phyloP scores from a whole-genome alignment of 441 rosid genomes.

The Brassica hybrid region DNA sequence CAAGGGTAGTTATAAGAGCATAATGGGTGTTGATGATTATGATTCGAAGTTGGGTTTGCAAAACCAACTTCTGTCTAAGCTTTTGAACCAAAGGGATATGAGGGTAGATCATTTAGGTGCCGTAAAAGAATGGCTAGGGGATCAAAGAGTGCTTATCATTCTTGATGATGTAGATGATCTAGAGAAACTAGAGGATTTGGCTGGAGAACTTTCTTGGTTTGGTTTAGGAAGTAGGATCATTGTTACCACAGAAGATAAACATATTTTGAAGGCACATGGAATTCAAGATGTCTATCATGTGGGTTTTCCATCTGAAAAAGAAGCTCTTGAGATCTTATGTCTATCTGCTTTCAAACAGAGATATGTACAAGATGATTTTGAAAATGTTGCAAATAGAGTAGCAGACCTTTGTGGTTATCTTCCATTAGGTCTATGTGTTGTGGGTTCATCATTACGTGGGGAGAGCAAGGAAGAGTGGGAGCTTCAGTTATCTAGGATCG shows the following conservation, averaged over 20 bases:
- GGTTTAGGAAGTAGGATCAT: background rate
- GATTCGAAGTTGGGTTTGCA: no score
- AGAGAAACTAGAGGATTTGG: no score
- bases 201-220: background rate
- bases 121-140: no score
- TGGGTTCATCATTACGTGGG: background rate
- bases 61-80: no score
- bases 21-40: no score
- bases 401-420: background rate
- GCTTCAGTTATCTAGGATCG: slow-evolving; percentile 2
- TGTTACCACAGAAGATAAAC: background rate
- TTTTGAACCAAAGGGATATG: no score
- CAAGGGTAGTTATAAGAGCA: no score
- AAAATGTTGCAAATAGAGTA: background rate
- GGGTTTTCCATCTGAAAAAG: background rate
- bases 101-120: no score
- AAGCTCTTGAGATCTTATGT: slow-evolving; percentile 39
- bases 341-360: slow-evolving; percentile 27
- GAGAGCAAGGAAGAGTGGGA: slow-evolving; percentile 9
- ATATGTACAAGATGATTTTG: background rate
- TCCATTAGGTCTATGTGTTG: background rate
- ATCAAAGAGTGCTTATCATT: no score
- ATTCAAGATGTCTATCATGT: background rate
- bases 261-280: background rate
- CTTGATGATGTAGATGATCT: no score